These are phyloP conservation scores for Amylostereum areolatum DNA, from an alignment of 1,284 basidiomycete genomes.

Conservation along the genomic window DNA sequence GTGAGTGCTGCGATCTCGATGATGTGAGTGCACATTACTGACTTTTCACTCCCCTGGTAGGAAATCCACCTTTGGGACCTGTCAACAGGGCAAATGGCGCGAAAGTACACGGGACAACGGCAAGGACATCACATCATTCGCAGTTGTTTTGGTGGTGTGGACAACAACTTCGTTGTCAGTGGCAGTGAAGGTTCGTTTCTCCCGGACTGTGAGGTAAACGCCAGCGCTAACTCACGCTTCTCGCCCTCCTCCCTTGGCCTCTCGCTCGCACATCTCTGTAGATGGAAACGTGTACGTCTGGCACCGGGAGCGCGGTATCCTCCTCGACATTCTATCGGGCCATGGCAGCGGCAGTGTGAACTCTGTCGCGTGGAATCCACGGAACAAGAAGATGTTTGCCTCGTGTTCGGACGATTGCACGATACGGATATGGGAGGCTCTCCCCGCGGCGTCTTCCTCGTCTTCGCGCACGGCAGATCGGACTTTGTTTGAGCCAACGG, in stretches of 20 bases:
- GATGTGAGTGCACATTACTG: slow-evolving; percentile 1
- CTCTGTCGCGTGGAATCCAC: slow-evolving; percentile 94
- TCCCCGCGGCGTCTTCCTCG: slow-evolving; percentile 22
- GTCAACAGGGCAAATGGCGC: slow-evolving; percentile 57
- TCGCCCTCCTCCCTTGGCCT: slow-evolving; percentile 1
- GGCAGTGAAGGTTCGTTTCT: slow-evolving; percentile 83
- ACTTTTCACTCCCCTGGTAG: slow-evolving; percentile 34
- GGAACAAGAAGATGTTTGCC: slow-evolving; percentile 84
- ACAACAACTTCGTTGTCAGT: slow-evolving; percentile 86
- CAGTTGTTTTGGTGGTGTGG: slow-evolving; percentile 91
- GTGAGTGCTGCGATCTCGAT: slow-evolving; percentile 40
- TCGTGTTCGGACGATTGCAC: slow-evolving; percentile 86
- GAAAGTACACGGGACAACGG: slow-evolving; percentile 78
- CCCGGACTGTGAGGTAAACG: too few species aligned
- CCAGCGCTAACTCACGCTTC: not conserved
- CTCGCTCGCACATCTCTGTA: slow-evolving; percentile 24
- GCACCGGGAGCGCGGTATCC: slow-evolving; percentile 81
- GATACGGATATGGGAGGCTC: slow-evolving; percentile 81
- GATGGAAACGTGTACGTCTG: slow-evolving; percentile 92
- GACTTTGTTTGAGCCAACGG: slow-evolving; percentile 9
- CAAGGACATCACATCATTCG: slow-evolving; percentile 83
- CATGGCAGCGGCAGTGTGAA: slow-evolving; percentile 90
- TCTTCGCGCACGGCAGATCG: slow-evolving; percentile 11
- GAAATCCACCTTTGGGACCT: slow-evolving; percentile 90
- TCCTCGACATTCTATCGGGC: slow-evolving; percentile 80